These are phyloP conservation scores for Gloeostereum incarnatum DNA, from an alignment of 768 basidiomycete genomes.

Conservation along the genomic window DNA sequence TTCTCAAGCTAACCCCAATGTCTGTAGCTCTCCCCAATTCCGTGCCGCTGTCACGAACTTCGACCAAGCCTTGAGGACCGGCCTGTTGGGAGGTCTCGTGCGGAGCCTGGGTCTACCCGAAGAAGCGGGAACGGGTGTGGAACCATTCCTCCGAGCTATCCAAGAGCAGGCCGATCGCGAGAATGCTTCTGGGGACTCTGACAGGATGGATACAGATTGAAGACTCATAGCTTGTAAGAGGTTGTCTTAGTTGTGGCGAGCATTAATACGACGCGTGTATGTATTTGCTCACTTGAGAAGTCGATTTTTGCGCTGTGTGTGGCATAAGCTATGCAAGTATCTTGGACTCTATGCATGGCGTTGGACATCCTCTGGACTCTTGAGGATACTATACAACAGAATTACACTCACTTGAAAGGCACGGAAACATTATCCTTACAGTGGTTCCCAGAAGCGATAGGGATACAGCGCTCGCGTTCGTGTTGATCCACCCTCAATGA, in stretches of 20 bases:
- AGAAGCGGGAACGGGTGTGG: conserved; percentile 72
- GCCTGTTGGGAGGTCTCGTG: conserved; percentile 68
- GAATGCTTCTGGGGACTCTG: conserved; percentile 22
- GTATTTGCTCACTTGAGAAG: not conserved
- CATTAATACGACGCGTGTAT: not conserved
- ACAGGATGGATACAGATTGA: conserved; percentile 79
- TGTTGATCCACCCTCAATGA: too few relatives aligned
- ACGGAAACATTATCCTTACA: too few relatives aligned
- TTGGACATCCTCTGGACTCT: too few relatives aligned
- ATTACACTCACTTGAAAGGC: too few relatives aligned
- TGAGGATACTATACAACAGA: too few relatives aligned
- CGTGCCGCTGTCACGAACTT: conserved; percentile 69
- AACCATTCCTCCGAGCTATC: conserved; percentile 73
- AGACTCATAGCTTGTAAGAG: too few relatives aligned
- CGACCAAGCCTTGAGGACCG: conserved; percentile 79
- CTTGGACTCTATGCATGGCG: too few relatives aligned
- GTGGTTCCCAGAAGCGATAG: too few relatives aligned
- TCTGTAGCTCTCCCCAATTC: conserved; percentile 65
- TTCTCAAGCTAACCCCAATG: not conserved
- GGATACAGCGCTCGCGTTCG: too few relatives aligned
- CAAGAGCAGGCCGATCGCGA: conserved; percentile 63
- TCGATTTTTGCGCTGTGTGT: not conserved
- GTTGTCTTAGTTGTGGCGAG: too few relatives aligned
- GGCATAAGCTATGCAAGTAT: conserved; percentile 1
- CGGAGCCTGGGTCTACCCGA: conserved; percentile 74